Conservation (phyloP, 75 land plant genomes). For the Cryptomeria japonica region DNA sequence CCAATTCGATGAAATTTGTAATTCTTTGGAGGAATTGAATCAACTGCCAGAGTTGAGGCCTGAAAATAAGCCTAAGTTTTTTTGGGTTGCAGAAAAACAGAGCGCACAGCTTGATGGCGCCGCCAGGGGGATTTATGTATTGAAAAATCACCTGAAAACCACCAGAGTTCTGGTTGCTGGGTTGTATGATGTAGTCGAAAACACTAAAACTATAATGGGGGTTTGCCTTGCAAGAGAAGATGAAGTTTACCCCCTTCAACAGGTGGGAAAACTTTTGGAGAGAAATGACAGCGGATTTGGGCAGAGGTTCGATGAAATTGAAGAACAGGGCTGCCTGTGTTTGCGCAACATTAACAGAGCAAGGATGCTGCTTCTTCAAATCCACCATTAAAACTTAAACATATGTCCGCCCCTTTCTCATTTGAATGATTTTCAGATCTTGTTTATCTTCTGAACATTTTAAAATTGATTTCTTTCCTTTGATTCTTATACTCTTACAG, state of each 20-base stretch:
- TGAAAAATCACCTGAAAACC: conserved; percentile 48
- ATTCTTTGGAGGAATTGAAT: neutral
- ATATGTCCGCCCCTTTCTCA: no score
- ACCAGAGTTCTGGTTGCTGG: conserved; percentile 51
- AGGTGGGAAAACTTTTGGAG: conserved; percentile 12
- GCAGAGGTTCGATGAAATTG: conserved; percentile 58
- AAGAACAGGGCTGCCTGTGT: conserved; percentile 51
- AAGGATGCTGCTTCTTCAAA: conserved; percentile 32
- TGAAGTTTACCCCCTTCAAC: conserved; percentile 12
- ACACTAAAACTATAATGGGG: conserved; percentile 17
- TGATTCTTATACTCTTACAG: no score
- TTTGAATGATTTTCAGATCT: no score
- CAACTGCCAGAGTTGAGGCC: neutral
- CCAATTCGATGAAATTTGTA: neutral
- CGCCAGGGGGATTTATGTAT: conserved; percentile 42
- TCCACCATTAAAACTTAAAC: neutral
- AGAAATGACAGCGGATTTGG: conserved; percentile 18
- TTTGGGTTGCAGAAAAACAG: neutral
- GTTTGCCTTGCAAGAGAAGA: conserved; percentile 22
- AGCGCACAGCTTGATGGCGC: conserved; percentile 45
- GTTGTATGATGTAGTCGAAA: conserved; percentile 41
- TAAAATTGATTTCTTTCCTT: no score
- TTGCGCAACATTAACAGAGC: conserved; percentile 53
- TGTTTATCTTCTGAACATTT: no score
- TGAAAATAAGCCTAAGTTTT: neutral